Evolutionary conservation across 139 green algal genomes (phyloP), one percentile per base, ranked within the genome.

Genomic region (Chlorella ohadii): DNA sequence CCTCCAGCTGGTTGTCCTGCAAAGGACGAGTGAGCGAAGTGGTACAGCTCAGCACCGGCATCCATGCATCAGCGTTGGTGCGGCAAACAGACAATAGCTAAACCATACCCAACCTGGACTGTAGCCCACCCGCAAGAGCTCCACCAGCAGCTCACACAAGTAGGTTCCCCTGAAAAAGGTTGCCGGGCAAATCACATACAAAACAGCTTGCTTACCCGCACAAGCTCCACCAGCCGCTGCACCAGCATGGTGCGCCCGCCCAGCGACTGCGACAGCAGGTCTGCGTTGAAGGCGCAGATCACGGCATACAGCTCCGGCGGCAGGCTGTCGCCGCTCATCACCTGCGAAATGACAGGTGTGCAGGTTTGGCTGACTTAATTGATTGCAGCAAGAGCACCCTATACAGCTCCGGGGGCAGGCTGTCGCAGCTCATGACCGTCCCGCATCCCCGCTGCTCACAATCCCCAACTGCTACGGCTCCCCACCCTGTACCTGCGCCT

Each of bases 181-280:
- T n/a, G n/a, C n/a, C n/a, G n/a, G n/a, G n/a, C n/a, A n/a, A n/a
- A n/a, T n/a, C n/a, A n/a, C n/a, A n/a, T n/a, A n/a, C n/a, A n/a
- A n/a, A n/a, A n/a, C n/a, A n/a, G n/a, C n/a, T n/a, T n/a, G n/a
- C n/a, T 27, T 51, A 93, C 89, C 87, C 88, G 81, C 19, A 94
- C 81, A 17, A 92, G 81, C 25, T 87, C 79, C 11, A 90, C 66
- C 31, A 95, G 73, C 0, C 91, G 83, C 22, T 61, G 61, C 23
- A 94, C 64, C 55, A 95, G 84, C 36, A 87, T 47, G 22, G 83
- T 81, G 25, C 39, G 57, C 3, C 86, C 84, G 64, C 75, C 47
- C 17, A 73, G 36, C 55, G 76, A 68, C 44, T 86, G 66, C 0
- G 56, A 38, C 64, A 95, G 84, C 78, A 95, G 87, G 28, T 77